phyloP scores from a whole-genome alignment of 2,329 filamentous ascomycete species.

The Dactylella cylindrospora region DNA sequence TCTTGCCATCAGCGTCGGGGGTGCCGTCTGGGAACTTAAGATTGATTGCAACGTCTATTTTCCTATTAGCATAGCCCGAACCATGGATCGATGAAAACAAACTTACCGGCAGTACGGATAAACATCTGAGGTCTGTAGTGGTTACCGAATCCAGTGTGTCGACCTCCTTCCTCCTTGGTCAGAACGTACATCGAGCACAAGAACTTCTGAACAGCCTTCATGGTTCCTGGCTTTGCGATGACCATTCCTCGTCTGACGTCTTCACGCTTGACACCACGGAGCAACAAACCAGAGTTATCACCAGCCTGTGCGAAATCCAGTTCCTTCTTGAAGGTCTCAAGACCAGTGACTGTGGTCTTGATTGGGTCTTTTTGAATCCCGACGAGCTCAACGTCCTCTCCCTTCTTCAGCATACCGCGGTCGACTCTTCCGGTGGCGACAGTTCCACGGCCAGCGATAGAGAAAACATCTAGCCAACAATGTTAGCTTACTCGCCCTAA shows the following conservation, averaged over 20 bases:
- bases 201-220: conserved; percentile 89
- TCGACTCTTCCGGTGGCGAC: conserved; percentile 96
- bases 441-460: conserved; percentile 88
- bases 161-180: conserved; percentile 95
- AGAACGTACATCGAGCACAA: conserved; percentile 94
- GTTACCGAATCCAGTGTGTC: conserved; percentile 90
- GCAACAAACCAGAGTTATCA: conserved; percentile 95
- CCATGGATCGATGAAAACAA: conserved; percentile 43
- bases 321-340: conserved; percentile 99
- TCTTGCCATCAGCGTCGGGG: conserved; percentile 70
- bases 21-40: conserved; percentile 85
- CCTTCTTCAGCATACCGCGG: conserved; percentile 90
- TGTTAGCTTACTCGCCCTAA: conserved; percentile 48
- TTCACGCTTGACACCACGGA: conserved; percentile 94
- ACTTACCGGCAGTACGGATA: conserved; percentile 86
- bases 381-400: conserved; percentile 90
- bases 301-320: conserved; percentile 94
- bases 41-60: conserved; percentile 65
- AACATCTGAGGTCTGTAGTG: conserved; percentile 98
- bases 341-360: conserved; percentile 99
- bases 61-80: conserved; percentile 50
- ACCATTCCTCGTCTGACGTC: conserved; percentile 96
- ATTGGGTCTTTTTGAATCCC: conserved; percentile 79
- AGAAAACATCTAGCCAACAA: conserved; percentile 67
- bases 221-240: conserved; percentile 75